Evolutionary conservation across 2,329 filamentous ascomycete species (phyloP).

Genomic region (Hypoxylon sp.): DNA sequence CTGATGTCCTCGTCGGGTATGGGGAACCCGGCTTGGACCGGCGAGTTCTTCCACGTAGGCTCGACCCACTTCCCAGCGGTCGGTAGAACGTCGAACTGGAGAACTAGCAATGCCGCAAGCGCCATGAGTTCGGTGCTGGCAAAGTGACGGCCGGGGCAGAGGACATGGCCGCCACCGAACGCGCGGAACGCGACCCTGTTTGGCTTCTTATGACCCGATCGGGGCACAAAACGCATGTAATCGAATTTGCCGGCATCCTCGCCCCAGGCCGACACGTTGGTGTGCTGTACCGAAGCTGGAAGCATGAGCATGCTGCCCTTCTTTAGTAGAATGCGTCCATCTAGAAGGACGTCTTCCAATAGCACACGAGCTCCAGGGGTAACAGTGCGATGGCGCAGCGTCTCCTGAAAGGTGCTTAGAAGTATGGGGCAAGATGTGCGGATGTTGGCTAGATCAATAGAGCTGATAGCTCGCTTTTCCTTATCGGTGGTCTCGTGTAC

Average conservation of each 20-base stretch:
- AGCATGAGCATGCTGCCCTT: constrained; percentile 46
- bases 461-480: constrained; percentile 11
- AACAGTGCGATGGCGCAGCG: constrained; percentile 47
- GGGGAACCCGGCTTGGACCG: constrained; percentile 43
- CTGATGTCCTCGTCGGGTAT: constrained; percentile 48
- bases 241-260: constrained; percentile 30
- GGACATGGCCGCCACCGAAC: constrained; percentile 29
- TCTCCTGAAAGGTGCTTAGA: constrained; percentile 52
- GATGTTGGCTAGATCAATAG: constrained; percentile 45
- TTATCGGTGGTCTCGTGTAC: constrained; percentile 23
- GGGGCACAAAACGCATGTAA: constrained; percentile 31
- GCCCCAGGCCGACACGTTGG: constrained; percentile 34
- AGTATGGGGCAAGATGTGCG: constrained; percentile 49
- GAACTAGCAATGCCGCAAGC: constrained; percentile 27
- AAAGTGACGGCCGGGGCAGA: constrained; percentile 45
- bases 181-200: constrained; percentile 36
- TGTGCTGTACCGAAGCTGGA: constrained; percentile 43
- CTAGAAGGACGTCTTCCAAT: constrained; percentile 47
- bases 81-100: constrained; percentile 42
- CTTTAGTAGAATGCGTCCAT: constrained; percentile 39
- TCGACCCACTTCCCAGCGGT: constrained; percentile 43
- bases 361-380: constrained; percentile 44
- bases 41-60: constrained; percentile 46
- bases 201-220: constrained; percentile 14
- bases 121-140: constrained; percentile 44